Evolutionary conservation across 2,329 filamentous ascomycete genomes (phyloP), one percentile per base, ranked within the genome.

Genomic region (Paramyrothecium sp.): DNA sequence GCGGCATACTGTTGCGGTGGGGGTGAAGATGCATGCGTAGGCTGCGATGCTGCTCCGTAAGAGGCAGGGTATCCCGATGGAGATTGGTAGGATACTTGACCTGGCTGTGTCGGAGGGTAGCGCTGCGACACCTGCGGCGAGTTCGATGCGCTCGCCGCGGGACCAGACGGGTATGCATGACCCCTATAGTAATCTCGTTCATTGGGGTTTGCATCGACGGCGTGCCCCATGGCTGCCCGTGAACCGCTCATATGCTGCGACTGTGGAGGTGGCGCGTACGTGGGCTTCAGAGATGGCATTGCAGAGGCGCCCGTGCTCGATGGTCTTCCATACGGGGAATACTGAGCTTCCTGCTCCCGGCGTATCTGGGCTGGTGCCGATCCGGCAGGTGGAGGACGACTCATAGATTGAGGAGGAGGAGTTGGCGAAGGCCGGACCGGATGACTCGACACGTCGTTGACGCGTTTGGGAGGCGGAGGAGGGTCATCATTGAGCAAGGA

Each of bases 401-500:
- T 73, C 62, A 81, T 75, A 20, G 65, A 58, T 58, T 78, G 78
- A 7, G 80, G 81, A 3, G 80, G 82, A 26, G 82, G 81, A 3
- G 82, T 83, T 12, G 73, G 65, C 11, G 81, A 80, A 21, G 79
- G 78, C n/a, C 74, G 67, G 46, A 72, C 60, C 12, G 73, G 67
- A 17, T 66, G 66, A 54, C 66, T 66, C 12, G 76, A 73, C 11
- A 85, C 74, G 55, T 85, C 82, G 46, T 60, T 72, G 30, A 84
- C 72, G 33, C 82, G 76, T 69, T 85, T 84, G n/a, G 78, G 78
- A 7, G 79, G 73, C 7, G 78, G 73, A 3, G 73, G 74, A 8
- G 80, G 78, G 54, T 87, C 85, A 60, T 87, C 83, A 62, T 87
- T 87, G 3, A 89, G 75, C 59, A 89, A 69, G 0, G 84, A 83